A percentile compares a stretch with the other conserved stretches of the same genome.
Evolutionary conservation across 2,329 filamentous ascomycete genomes (phyloP).

Genomic region (Penicillium sp.): DNA sequence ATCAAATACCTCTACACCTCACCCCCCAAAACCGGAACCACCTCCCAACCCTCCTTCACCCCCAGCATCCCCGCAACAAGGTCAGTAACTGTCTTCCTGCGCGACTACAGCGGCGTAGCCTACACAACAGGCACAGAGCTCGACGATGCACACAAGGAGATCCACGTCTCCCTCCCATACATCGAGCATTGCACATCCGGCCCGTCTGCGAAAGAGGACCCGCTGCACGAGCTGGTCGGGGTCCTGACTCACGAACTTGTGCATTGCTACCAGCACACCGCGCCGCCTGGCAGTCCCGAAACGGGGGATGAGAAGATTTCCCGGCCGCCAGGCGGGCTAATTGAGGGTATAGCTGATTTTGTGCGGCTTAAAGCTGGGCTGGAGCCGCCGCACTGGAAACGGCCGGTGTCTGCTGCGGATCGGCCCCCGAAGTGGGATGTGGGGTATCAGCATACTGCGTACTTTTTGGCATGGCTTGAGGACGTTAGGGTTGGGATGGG

Average conservation of each 20-base stretch:
- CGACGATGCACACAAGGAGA: slow-evolving; percentile 85
- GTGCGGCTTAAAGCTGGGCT: slow-evolving; percentile 72
- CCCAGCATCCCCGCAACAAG: slow-evolving; percentile 61
- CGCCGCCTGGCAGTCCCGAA: slow-evolving; percentile 45
- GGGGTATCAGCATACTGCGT: slow-evolving; percentile 87
- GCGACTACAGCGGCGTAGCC: slow-evolving; percentile 76
- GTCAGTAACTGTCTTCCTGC: slow-evolving; percentile 78
- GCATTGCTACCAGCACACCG: slow-evolving; percentile 87
- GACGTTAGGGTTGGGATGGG: slow-evolving; percentile 59
- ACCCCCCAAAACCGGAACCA: slow-evolving; percentile 10
- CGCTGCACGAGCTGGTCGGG: slow-evolving; percentile 65
- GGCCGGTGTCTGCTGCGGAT: slow-evolving; percentile 45
- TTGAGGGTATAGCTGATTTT: slow-evolving; percentile 92
- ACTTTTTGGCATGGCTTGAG: slow-evolving; percentile 85
- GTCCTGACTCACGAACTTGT: slow-evolving; percentile 91
- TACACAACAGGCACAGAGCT: slow-evolving; percentile 80
- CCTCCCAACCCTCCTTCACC: slow-evolving; percentile 23
- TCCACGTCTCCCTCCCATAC: slow-evolving; percentile 79
- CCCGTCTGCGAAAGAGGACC: slow-evolving; percentile 23
- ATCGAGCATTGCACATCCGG: slow-evolving; percentile 44
- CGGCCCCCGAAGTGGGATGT: slow-evolving; percentile 69
- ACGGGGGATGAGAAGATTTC: slow-evolving; percentile 16
- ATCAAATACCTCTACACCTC: slow-evolving; percentile 65
- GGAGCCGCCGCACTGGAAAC: slow-evolving; percentile 78
- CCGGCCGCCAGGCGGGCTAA: slow-evolving; percentile 64